A percentile compares a stretch with the other conserved stretches of the same genome.
These are phyloP conservation scores for Colletotrichum melonis DNA, from an alignment of 2,329 filamentous ascomycete genomes.

Conservation along the genomic window DNA sequence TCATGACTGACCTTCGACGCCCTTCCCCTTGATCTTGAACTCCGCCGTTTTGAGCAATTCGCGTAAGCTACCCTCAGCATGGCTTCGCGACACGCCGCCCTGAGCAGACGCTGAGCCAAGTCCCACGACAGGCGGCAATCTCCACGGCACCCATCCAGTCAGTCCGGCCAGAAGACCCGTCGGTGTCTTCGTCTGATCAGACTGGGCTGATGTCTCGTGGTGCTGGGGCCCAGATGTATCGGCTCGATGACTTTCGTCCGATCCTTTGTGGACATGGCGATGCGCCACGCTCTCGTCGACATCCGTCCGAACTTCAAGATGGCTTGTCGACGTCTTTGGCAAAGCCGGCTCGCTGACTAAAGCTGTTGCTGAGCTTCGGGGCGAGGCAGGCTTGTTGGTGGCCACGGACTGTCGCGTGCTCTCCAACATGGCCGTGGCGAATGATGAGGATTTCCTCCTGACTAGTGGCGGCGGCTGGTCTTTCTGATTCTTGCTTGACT, in stretches of 20 bases:
- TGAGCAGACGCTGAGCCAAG: slow-evolving; percentile 36
- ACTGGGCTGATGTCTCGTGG: slow-evolving; percentile 42
- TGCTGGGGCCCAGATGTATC: slow-evolving; percentile 42
- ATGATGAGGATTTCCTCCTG: slow-evolving; percentile 43
- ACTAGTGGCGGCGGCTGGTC: slow-evolving; percentile 13
- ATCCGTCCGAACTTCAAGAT: slow-evolving; percentile 58
- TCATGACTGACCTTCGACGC: slow-evolving; percentile 39
- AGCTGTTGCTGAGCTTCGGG: slow-evolving; percentile 50
- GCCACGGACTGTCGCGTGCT: slow-evolving; percentile 47
- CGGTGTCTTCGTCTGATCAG: slow-evolving; percentile 32
- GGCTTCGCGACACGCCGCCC: slow-evolving; percentile 48
- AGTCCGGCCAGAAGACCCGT: slow-evolving; percentile 51
- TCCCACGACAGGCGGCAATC: slow-evolving; percentile 41
- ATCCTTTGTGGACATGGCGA: slow-evolving; percentile 29
- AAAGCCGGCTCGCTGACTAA: slow-evolving; percentile 67
- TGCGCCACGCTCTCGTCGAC: slow-evolving; percentile 41
- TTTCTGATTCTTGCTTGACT: slow-evolving; percentile 39
- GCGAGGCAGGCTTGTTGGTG: slow-evolving; percentile 42
- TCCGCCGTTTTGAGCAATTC: slow-evolving; percentile 58
- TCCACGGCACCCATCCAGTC: slow-evolving; percentile 60
- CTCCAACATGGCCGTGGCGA: slow-evolving; percentile 53
- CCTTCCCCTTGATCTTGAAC: slow-evolving; percentile 47
- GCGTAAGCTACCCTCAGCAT: slow-evolving; percentile 68
- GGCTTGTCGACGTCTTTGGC: slow-evolving; percentile 66
- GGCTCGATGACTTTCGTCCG: slow-evolving; percentile 29